Percentiles rank a stretch among this genome's conserved stretches.
Evolutionary conservation across 106 monocot genomes (phyloP).

Genomic region (Dendrobium huoshanense): DNA sequence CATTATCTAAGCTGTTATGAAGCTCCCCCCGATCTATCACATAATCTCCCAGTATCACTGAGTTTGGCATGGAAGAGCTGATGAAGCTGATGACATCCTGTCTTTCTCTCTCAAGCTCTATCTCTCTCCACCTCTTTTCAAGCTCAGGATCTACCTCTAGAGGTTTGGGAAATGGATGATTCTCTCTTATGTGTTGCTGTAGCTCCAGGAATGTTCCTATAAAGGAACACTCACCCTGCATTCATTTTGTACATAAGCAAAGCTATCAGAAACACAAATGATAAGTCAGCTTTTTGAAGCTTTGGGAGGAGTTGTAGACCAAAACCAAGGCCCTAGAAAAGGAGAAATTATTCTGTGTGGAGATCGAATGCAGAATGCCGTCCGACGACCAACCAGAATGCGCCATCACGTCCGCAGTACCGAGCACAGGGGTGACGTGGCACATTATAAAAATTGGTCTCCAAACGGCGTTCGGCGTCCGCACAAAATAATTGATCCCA

Average conservation of each 20-base stretch:
- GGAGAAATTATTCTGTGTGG: too few species aligned
- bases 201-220: slow-evolving; percentile 4
- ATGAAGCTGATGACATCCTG: slow-evolving; percentile 8
- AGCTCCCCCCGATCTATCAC: background rate
- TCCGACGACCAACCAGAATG: too few species aligned
- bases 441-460: too few species aligned
- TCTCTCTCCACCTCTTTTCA: slow-evolving; percentile 10
- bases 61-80: background rate
- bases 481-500: too few species aligned
- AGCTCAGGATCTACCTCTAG: background rate
- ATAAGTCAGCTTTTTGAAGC: too few species aligned
- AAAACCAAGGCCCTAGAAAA: too few species aligned
- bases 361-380: too few species aligned
- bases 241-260: background rate
- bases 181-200: slow-evolving; percentile 3
- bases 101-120: background rate
- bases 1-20: background rate
- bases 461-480: too few species aligned
- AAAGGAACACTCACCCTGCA: background rate
- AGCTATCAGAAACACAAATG: too few species aligned
- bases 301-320: too few species aligned
- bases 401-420: too few species aligned
- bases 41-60: background rate
- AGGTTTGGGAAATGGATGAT: slow-evolving; percentile 7
- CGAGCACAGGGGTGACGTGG: too few species aligned